Evolutionary conservation across 208 protist species (phyloP).

Genomic region (Giardia duodenalis): DNA sequence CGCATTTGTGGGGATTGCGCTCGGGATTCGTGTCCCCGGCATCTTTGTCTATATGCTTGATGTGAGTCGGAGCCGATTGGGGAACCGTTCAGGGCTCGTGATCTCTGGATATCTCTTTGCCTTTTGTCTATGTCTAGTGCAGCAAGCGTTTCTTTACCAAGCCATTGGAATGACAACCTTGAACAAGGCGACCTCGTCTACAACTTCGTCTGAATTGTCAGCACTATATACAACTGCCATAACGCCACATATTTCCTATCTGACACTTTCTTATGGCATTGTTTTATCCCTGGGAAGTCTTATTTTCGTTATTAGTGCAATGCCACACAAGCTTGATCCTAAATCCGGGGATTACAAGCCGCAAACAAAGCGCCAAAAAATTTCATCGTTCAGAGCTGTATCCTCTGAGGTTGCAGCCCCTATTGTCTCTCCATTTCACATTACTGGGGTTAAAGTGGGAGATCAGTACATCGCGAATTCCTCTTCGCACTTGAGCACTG

Average conservation of each 20-base stretch:
- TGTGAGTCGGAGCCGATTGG: not conserved
- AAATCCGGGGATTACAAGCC: too few relatives aligned
- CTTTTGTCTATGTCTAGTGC: not conserved
- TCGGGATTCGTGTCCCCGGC: not conserved
- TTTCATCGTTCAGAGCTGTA: not conserved
- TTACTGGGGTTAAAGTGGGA: not conserved
- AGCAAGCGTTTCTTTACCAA: not conserved
- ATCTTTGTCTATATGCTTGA: not conserved
- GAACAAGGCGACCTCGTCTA: not conserved
- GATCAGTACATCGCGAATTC: not conserved
- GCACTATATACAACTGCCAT: too few relatives aligned
- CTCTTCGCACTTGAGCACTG: not conserved
- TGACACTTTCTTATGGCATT: not conserved
- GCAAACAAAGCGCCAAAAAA: too few relatives aligned
- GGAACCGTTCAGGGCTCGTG: not conserved
- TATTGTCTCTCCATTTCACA: not conserved
- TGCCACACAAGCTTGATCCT: too few relatives aligned
- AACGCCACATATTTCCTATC: not conserved
- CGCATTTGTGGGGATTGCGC: not conserved
- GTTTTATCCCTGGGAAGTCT: not conserved
- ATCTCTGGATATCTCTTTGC: not conserved
- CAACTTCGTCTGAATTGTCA: not conserved
- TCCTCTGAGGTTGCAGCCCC: not conserved
- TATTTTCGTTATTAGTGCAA: too few relatives aligned
- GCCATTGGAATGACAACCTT: too few relatives aligned